Base-by-base conservation (phyloP, 495 filamentous ascomycete genomes). In the Daldinia childiae region DNA sequence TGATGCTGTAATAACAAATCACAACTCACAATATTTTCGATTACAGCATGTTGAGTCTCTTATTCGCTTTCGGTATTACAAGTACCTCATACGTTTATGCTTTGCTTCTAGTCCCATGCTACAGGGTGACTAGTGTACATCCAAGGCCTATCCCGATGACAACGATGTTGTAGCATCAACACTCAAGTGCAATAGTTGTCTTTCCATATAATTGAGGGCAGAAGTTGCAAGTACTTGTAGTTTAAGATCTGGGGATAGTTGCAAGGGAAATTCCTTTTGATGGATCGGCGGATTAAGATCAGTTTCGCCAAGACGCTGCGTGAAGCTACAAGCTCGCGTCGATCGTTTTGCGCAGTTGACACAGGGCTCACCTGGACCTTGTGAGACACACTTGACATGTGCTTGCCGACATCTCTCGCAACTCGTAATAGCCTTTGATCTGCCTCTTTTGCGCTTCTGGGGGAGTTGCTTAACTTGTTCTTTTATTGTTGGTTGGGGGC, bases 351-450 rank as follows among this genome's bases (percentile, higher is more conserved):
- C 66, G 30, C 71, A 73, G 39, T 59, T 73, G 17, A 60, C 66
- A 14, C 71, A 73, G 26, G 71, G 26, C 6, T 63, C 41, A 26
- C 71, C 66, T 4, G 21, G 36, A 14, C 66, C 66, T 27, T 26
- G 60, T 2, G 62, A 62, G 19, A 69, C 66, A 26, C 71, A 73
- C 30, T 73, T 73, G 8, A 73, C 41, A 24, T 73, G 71, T 2
- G 71, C 66, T 3, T 66, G 62, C 19, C 71, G 62, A 11, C 71
- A 73, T 32, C 66, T 62, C 58, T 69, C 71, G 29, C 71, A 73
- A 19, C 71, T 73, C 8, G 66, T 73, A 14, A 73, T 65, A 0
- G 71, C 71, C 14, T 73, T 73, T 2, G 66, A 55, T 27, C 54
- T 58, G 0, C 71, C 58, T 9, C 51, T 62, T 14, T 63, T 69